phyloP scores from a whole-genome alignment of 2,329 filamentous ascomycete genomes.

The Phialophora expanda region DNA sequence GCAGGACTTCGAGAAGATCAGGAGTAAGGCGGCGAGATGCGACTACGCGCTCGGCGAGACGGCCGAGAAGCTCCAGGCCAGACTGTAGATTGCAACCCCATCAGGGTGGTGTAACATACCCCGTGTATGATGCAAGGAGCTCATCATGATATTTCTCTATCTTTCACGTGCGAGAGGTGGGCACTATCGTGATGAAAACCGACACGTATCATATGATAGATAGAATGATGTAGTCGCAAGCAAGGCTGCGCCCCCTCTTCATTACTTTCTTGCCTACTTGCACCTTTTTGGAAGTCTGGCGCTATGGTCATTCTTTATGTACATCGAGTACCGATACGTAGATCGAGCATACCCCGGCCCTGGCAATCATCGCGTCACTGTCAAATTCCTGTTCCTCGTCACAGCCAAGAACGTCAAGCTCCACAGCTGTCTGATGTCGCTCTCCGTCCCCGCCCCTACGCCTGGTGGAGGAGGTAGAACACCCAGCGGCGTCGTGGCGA shows the following conservation, averaged over 20 bases:
- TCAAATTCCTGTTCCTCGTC: constrained; percentile 45
- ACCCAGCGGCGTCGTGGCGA: constrained; percentile 58
- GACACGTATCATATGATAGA: not conserved
- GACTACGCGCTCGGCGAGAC: constrained; percentile 81
- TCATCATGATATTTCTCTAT: too few relatives aligned
- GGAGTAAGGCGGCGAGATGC: constrained; percentile 71
- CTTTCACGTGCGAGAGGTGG: too few relatives aligned
- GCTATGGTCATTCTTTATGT: not conserved
- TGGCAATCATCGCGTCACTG: not conserved
- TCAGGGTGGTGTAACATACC: too few relatives aligned
- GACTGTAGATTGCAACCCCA: constrained; percentile 54
- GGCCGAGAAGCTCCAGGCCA: constrained; percentile 70
- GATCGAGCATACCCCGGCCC: not conserved
- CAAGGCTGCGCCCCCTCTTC: not conserved
- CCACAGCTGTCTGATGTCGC: constrained; percentile 63
- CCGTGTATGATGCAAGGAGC: too few relatives aligned
- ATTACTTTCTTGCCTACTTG: not conserved
- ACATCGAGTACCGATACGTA: not conserved
- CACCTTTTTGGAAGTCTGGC: not conserved
- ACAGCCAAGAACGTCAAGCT: constrained; percentile 65
- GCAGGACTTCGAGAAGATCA: constrained; percentile 70
- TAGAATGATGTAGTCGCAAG: not conserved
- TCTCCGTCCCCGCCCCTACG: constrained; percentile 51
- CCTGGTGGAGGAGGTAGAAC: constrained; percentile 57
- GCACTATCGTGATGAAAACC: too few relatives aligned